Percentiles rank a stretch among this genome's conserved stretches.
Conservation (phyloP, 495 filamentous ascomycete genomes). For the Neurospora hispaniola region DNA sequence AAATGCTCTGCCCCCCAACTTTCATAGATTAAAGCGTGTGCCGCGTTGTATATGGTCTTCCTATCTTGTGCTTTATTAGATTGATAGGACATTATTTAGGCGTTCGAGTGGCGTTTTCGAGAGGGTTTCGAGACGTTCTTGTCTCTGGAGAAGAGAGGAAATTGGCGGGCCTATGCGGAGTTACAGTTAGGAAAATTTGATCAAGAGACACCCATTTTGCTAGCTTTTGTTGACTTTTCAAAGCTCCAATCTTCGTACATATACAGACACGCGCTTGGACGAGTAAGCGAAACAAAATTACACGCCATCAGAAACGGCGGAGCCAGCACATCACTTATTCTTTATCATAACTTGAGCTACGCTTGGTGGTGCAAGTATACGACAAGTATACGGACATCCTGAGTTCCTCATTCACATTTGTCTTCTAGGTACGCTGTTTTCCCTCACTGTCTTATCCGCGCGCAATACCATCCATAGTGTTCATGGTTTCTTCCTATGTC, state of each 20-base stretch:
- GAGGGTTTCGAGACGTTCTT: neutral
- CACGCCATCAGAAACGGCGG: neutral
- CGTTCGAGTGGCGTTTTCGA: neutral
- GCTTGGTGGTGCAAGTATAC: neutral
- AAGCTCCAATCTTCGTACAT: neutral
- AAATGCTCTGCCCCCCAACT: neutral
- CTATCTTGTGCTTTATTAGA: neutral
- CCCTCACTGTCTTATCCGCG: neutral
- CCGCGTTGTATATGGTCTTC: neutral
- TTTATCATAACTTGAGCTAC: neutral
- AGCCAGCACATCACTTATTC: neutral
- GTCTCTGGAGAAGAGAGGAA: neutral
- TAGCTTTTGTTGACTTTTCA: neutral
- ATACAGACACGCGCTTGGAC: neutral
- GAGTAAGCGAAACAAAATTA: neutral
- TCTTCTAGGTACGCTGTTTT: neutral
- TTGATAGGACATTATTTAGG: neutral
- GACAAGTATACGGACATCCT: neutral
- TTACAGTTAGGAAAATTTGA: neutral
- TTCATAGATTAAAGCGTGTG: neutral
- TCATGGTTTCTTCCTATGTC: neutral
- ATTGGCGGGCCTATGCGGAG: neutral
- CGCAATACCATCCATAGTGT: neutral
- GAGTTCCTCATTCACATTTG: neutral
- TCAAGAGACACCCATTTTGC: neutral